Base-by-base conservation (phyloP, 331 rosid genomes). In the Acacia concinna region DNA sequence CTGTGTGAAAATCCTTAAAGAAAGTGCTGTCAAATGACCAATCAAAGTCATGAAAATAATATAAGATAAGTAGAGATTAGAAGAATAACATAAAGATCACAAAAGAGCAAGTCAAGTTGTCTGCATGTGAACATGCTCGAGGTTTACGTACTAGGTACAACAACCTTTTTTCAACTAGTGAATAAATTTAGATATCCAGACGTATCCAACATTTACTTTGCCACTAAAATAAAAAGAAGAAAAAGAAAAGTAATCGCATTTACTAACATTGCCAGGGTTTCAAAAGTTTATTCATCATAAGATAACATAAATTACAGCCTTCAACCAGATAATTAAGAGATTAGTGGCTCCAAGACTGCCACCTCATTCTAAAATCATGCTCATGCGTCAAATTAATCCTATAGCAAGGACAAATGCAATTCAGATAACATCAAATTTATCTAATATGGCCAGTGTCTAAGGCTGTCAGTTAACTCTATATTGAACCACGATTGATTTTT, bases 1-100 rank as follows among this genome's bases (percentile, higher is more conserved):
- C 89, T 54, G 37, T 72, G 77, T 91, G 92, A 72, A 85, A 85
- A 71, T 89, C 93, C 82, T 85, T 88, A 69, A 89, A 86, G 74
- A 85, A 87, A 20, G 93, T 90, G 87, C 90, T 89, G 91, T 78
- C 71, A 73, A 72, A 66, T 20, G 75, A 46, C 13, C 41, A 28
- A 70, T 38, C 68, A 80, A 57, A 76, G n/a, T 56, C 84, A 81
- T 40, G 20, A 72, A 66, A 30, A 72, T 43, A 34, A 72, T 51
- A 31, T 0, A 30, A 62, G 59, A 63, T 40, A 68, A 66, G 40
- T 75, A 78, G 75, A 73, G 77, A 81, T 62, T 38, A 70, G 37
- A 40, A 70, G 37, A 40, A 23, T 15, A 25, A 13, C 34, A 81
- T 32, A 73, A 74, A 80, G 69, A 80, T 62, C 18, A 25, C 17